Evolutionary conservation across 768 basidiomycete species (phyloP), one percentile per base, ranked within the genome.

Genomic region (Basidioascus undulatus): DNA sequence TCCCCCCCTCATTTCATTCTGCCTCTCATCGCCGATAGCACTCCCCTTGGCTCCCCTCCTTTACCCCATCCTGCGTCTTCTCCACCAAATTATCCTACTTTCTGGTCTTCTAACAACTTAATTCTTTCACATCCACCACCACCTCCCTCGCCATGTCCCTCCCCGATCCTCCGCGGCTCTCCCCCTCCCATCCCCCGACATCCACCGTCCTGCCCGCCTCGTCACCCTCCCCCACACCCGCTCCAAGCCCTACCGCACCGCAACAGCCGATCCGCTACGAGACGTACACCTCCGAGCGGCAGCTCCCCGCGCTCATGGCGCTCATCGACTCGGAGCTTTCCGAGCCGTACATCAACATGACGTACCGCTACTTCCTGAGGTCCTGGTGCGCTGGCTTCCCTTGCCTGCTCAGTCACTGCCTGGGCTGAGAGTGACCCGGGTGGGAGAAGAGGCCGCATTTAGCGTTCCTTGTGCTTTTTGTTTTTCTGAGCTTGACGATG

Each of bases 281-380:
- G 12, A 31, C 32, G 6, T 40, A 40, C 24, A 6, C 8, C 8
- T 23, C n/a, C 23, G 47, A 49, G 32, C 40, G 44, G 32, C 58
- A 61, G 44, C 33, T 61, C 39, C 71, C 72, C 5, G 70, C 72
- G 48, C 76, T 94, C 53, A 83, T 89, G 70, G 64, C 67, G 16
- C 69, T 94, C 44, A 77, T 89, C 4, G 77, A 87, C 62, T 75
- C 67, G 52, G 86, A 92, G 61, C 71, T 94, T 53, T 82, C 77
- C 49, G 87, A 94, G 59, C 89, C 89, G 32, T 96, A 84, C 60
- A 82, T 89, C 40, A 73, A 83, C 32, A n/a, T 13, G 9, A 94
- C 87, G 0, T 94, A 86, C 51, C 76, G 87, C 2, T 94, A 98
- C 57, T 98, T 98, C 57, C 68, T 98, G 6, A n/a, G n/a, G n/a